These are phyloP conservation scores for Penicillium paxilli DNA, from an alignment of 495 filamentous ascomycete species.

Conservation along the genomic window DNA sequence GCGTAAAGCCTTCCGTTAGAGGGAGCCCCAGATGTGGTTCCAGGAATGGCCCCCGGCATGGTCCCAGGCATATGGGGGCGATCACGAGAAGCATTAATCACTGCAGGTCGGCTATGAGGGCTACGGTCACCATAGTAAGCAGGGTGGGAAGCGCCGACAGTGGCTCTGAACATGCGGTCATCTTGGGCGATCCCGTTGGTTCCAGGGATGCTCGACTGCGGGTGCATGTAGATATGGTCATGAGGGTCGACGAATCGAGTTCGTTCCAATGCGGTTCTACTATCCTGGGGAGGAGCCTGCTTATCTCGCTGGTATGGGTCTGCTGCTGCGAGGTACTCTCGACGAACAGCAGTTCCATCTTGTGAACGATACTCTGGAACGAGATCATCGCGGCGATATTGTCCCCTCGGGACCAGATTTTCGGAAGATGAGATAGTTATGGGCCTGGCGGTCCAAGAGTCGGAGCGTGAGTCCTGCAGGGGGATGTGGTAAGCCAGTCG, in stretches of 20 bases:
- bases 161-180: slow-evolving; percentile 16
- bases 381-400: slow-evolving; percentile 21
- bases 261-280: slow-evolving; percentile 18
- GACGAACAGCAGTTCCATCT: slow-evolving; percentile 8
- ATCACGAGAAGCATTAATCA: slow-evolving; percentile 6
- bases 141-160: slow-evolving; percentile 11
- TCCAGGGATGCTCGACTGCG: slow-evolving; percentile 10
- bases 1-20: slow-evolving; percentile 33
- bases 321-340: neutral
- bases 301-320: neutral
- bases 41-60: no score
- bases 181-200: slow-evolving; percentile 14
- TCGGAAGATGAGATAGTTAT: slow-evolving; percentile 14
- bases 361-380: slow-evolving; percentile 17
- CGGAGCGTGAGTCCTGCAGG: slow-evolving; percentile 7
- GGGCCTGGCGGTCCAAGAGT: slow-evolving; percentile 16
- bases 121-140: slow-evolving; percentile 22
- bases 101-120: slow-evolving; percentile 13
- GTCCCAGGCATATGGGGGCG: slow-evolving; percentile 5
- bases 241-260: slow-evolving; percentile 14
- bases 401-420: slow-evolving; percentile 13
- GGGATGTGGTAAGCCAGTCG: slow-evolving; percentile 28
- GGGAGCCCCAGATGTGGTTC: slow-evolving; percentile 14
- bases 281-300: slow-evolving; percentile 10
- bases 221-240: slow-evolving; percentile 7